A percentile compares a stretch with the other conserved stretches of the same genome.
Evolutionary conservation across 139 green algal genomes (phyloP).

Genomic region (Chlamydomonas applanata): DNA sequence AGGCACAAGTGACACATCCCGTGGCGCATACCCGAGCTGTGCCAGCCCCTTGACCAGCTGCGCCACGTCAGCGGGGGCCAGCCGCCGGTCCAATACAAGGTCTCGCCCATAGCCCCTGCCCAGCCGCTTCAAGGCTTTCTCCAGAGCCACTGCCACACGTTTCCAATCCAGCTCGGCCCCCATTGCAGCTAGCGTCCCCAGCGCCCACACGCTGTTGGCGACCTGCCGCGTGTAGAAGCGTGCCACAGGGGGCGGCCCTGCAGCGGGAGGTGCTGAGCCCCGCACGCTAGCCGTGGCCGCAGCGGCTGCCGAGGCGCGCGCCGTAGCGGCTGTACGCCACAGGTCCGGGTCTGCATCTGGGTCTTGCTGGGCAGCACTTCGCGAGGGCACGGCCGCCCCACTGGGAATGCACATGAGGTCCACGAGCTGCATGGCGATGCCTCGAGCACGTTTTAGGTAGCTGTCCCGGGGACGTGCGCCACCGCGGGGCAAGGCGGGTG

Average conservation of each 20-base stretch:
- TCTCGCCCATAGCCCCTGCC: background rate
- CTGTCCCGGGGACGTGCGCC: background rate
- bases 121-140: background rate
- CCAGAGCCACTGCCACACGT: background rate
- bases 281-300: background rate
- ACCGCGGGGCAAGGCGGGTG: background rate
- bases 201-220: conserved; percentile 22
- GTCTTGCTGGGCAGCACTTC: too few species aligned
- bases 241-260: background rate
- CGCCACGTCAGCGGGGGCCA: conserved; percentile 13
- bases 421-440: background rate
- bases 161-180: conserved; percentile 3
- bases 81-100: background rate
- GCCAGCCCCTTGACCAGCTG: conserved; percentile 31
- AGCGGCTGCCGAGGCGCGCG: background rate
- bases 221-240: conserved; percentile 24
- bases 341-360: background rate
- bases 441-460: background rate
- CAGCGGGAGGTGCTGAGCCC: background rate
- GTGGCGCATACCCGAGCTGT: background rate
- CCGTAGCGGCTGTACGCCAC: background rate
- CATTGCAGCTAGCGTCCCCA: conserved; percentile 17
- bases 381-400: background rate
- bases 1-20: background rate
- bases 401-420: background rate